Evolutionary conservation across 2,329 filamentous ascomycete species (phyloP), one percentile per base, ranked within the genome.

Genomic region (Huntiella decipiens): DNA sequence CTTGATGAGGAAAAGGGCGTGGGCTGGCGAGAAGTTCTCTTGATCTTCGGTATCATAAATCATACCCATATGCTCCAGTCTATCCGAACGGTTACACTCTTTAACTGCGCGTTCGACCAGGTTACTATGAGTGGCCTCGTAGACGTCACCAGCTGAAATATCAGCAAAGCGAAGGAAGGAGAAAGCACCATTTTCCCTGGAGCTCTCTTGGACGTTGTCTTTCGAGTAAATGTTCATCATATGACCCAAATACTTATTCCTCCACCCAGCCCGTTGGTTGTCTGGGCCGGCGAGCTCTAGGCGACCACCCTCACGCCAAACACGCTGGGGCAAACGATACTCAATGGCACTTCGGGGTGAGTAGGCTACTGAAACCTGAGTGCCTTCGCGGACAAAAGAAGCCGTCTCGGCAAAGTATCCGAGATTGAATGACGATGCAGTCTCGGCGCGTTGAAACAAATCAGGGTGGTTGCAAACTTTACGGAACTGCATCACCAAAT

Each of bases 391-490:
- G 53, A 95, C 69, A 60, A 98, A 96, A 0, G 87, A 95, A 0
- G 84, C 87, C 0, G 88, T 95, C 65, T 98, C 91, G 11, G 87
- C 91, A 61, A 88, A 98, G 58, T 80, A 75, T n/a, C 78, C 76
- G 54, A 81, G 77, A 1, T 84, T 81, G 55, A 88, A 79, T 0
- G 91, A 85, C 6, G 87, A 94, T 17, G 74, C 79, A 6, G 85
- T 93, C 51, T 96, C 88, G 7, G 88, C 87, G 39, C 91, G 80
- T 62, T 98, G 87, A 54, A 98, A 98, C 32, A 98, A 64, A 63
- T 98, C 91, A 0, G 91, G 91, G 59, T 98, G 91, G 58, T 98
- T 98, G 66, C 91, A 98, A 48, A 98, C 91, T 65, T 98, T 98
- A 55, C 91, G 77, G 73, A 98, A 98, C 63, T 98, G 91, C 91